Evolutionary conservation across 2,329 filamentous ascomycete species (phyloP).

Genomic region (Cercospora zeae-maydis): DNA sequence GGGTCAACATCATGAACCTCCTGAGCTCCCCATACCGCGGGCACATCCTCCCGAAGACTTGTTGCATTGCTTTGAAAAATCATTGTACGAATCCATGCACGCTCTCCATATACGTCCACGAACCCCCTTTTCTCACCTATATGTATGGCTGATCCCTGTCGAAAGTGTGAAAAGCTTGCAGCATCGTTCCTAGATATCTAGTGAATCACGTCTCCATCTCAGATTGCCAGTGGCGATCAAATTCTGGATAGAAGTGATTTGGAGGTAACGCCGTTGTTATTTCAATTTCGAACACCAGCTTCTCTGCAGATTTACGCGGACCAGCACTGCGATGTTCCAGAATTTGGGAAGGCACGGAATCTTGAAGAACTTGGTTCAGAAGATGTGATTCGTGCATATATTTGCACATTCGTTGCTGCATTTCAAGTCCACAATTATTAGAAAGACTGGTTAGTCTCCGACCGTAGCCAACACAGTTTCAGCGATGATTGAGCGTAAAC

Average conservation of each 20-base stretch:
- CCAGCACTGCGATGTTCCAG: slow-evolving; percentile 76
- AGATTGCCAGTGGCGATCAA: slow-evolving; percentile 68
- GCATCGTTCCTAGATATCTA: slow-evolving; percentile 57
- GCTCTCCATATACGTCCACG: slow-evolving; percentile 68
- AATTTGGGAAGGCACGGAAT: slow-evolving; percentile 70
- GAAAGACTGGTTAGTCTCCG: slow-evolving; percentile 76
- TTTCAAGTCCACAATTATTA: slow-evolving; percentile 78
- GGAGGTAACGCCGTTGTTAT: slow-evolving; percentile 62
- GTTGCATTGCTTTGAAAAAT: slow-evolving; percentile 32
- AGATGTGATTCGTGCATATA: slow-evolving; percentile 67
- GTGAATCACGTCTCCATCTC: slow-evolving; percentile 77
- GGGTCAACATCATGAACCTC: slow-evolving; percentile 46
- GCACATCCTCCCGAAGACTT: slow-evolving; percentile 46
- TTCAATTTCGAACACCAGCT: slow-evolving; percentile 66
- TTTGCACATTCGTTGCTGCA: slow-evolving; percentile 70
- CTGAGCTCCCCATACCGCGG: slow-evolving; percentile 64
- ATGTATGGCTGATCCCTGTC: slow-evolving; percentile 63
- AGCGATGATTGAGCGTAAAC: slow-evolving; percentile 74
- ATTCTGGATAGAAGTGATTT: slow-evolving; percentile 48
- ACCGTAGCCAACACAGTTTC: slow-evolving; percentile 76
- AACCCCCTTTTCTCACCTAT: slow-evolving; percentile 67
- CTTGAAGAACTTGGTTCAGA: slow-evolving; percentile 51
- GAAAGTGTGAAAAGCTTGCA: slow-evolving; percentile 51
- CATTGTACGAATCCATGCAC: slow-evolving; percentile 32
- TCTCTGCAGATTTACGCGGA: slow-evolving; percentile 84